Evolutionary conservation across 1,284 basidiomycete species (phyloP).

Genomic region (Fomitiporia mediterranea): DNA sequence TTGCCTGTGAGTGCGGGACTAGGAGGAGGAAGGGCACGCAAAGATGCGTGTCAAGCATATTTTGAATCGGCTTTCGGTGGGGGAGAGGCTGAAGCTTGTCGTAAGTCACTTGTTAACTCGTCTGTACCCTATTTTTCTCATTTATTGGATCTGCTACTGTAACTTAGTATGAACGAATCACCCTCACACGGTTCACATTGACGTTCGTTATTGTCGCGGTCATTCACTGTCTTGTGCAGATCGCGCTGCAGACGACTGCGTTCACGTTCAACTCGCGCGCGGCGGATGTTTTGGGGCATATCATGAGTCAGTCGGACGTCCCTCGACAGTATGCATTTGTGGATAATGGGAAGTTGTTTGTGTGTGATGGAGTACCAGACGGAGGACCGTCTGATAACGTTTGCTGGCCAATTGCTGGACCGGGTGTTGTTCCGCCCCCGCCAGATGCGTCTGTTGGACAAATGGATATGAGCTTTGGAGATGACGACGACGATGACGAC

Average conservation of each 20-base stretch:
- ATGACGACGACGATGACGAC: background rate
- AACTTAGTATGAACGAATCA: conserved; percentile 22
- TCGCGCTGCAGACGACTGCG: conserved; percentile 13
- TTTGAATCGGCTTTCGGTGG: conserved; percentile 10
- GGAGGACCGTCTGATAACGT: conserved; percentile 3
- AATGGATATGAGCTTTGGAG: background rate
- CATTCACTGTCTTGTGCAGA: conserved; percentile 18
- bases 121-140: background rate
- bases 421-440: background rate
- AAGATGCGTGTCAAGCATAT: conserved; percentile 21
- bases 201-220: conserved; percentile 19
- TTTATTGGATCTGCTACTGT: background rate
- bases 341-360: conserved; percentile 6
- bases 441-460: background rate
- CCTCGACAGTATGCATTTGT: conserved; percentile 14
- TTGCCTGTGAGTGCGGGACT: no score
- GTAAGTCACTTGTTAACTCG: conserved; percentile 8
- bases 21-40: background rate
- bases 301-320: conserved; percentile 7
- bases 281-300: background rate
- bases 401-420: conserved; percentile 16
- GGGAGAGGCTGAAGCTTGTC: conserved; percentile 18
- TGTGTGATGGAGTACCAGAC: conserved; percentile 15
- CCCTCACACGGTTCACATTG: conserved; percentile 19
- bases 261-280: conserved; percentile 8